Evolutionary conservation across 106 monocot genomes (phyloP), one percentile per base, ranked within the genome.

Genomic region (Dendrobium chrysotoxum): DNA sequence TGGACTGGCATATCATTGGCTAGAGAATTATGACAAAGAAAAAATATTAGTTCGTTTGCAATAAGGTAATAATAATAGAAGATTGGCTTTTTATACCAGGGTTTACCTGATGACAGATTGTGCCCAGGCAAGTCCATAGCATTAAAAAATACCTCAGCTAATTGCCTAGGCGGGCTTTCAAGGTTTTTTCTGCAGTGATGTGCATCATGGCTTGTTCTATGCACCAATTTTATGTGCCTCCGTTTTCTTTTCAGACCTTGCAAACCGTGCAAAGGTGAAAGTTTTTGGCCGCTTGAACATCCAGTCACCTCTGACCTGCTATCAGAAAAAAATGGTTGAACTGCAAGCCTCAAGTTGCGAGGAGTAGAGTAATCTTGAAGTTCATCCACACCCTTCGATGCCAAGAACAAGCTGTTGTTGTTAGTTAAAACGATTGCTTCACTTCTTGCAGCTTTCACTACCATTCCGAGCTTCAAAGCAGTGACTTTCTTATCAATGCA

Each of bases 401-500:
- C 45, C 53, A 77, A 82, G 40, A 40, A 13, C 70, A 68, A 57
- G 4, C 40, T 77, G 13, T 79, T 78, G 31, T 55, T 77, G 25
- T 26, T 28, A 12, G 41, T 70, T 45, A 95, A 31, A 77, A 87
- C 46, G 54, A 46, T 73, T 28, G 85, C 81, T 57, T 44, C 38
- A 68, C 96, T 91, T 61, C 84, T 81, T 35, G 87, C 87, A 75
- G 86, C 84, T 87, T 79, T 88, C 40, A 96, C 28, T 65, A 79
- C 81, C 40, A 61, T 78, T 78, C 93, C 93, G 1, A 81, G 79
- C 68, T 72, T 77, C 35, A 96, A 46, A 46, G 81, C 85, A 58
- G 77, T 45, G 20, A 96, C 76, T 80, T 84, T 91, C 72, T 80
- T 86, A 72, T 87, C 86, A 78, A 96, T 91, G 77, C 86, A 90